Conservation (phyloP, 306 rosid genomes). For the Prinsepia uniflora region DNA sequence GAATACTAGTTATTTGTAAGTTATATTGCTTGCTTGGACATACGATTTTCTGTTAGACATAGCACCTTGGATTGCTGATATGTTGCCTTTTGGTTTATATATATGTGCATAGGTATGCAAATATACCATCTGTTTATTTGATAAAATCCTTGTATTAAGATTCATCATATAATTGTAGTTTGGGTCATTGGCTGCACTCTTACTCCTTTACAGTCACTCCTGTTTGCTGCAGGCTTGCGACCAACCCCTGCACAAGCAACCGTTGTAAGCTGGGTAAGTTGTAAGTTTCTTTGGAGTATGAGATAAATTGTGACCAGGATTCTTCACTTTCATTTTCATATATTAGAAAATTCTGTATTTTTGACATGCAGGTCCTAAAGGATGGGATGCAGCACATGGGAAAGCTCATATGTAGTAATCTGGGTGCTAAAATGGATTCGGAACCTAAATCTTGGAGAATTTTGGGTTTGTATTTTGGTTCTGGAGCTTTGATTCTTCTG, state of each 20-base stretch:
- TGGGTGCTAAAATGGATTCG: constrained; percentile 98
- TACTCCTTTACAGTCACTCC: constrained; percentile 82
- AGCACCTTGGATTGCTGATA: background rate
- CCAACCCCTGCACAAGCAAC: constrained; percentile 98
- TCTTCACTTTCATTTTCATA: constrained; percentile 13
- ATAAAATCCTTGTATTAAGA: background rate
- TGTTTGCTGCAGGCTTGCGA: constrained; percentile 98
- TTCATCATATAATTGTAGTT: constrained; percentile 9
- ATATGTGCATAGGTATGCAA: background rate
- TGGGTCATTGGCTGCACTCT: constrained; percentile 40
- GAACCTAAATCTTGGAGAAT: constrained; percentile 95
- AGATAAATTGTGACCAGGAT: background rate
- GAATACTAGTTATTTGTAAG: background rate
- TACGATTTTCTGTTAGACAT: background rate
- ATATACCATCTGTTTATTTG: background rate
- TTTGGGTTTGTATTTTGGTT: constrained; percentile 51
- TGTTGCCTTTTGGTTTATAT: background rate
- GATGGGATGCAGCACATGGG: constrained; percentile 99
- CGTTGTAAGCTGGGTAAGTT: constrained; percentile 95
- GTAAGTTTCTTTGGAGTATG: constrained; percentile 10
- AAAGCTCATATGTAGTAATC: constrained; percentile 78
- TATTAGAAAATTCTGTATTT: constrained; percentile 3
- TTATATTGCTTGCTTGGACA: background rate
- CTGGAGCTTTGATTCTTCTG: background rate
- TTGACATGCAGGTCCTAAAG: constrained; percentile 58